phyloP scores from a whole-genome alignment of 306 rosid genomes.

The Lathyrus sativus region DNA sequence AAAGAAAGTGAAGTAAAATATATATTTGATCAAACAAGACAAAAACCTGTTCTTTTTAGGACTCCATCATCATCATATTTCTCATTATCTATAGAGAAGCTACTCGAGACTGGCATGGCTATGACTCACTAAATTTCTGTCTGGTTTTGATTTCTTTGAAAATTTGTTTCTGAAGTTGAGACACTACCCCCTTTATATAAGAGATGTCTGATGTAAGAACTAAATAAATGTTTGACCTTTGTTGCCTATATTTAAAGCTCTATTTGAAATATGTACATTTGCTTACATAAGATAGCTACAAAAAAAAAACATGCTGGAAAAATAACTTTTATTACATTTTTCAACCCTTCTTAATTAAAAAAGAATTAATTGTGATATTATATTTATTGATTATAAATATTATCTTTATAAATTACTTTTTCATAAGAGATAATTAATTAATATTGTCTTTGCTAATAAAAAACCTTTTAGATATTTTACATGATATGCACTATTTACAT shows the following conservation, averaged over 20 bases:
- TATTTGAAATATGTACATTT: no score
- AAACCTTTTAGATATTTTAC: no score
- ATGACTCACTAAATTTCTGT: neutral
- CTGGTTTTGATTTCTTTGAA: neutral
- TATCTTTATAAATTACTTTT: no score
- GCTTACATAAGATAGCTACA: no score
- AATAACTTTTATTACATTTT: no score
- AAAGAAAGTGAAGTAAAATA: neutral
- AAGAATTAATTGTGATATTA: no score
- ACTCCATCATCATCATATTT: constrained; percentile 50
- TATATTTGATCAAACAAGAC: neutral
- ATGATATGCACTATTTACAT: no score
- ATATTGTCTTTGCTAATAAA: no score
- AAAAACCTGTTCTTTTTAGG: constrained; percentile 41
- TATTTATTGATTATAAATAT: no score
- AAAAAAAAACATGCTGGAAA: no score
- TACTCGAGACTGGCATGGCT: constrained; percentile 1
- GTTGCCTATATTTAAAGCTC: neutral
- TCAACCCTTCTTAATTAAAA: no score
- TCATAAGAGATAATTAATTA: no score
- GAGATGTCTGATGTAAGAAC: neutral
- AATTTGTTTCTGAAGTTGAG: neutral
- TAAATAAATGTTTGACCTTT: neutral
- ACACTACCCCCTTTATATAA: neutral
- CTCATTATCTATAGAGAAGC: neutral